These are phyloP conservation scores for Dothistroma pini DNA, from an alignment of 2,329 filamentous ascomycete genomes.

Conservation along the genomic window DNA sequence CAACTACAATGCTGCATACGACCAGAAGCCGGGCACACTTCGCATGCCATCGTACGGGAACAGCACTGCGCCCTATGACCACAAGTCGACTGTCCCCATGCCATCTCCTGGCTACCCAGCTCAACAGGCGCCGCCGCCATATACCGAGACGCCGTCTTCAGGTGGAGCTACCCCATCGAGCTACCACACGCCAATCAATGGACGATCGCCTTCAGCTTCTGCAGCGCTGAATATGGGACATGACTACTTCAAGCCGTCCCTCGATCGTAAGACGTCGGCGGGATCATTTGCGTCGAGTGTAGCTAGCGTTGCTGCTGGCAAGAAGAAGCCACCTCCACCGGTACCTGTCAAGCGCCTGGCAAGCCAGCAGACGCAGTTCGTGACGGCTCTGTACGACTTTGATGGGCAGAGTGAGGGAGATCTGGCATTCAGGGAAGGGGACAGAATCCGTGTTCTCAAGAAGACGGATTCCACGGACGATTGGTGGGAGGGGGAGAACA, in stretches of 20 bases:
- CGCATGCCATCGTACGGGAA: slow-evolving; percentile 21
- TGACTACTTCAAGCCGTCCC: slow-evolving; percentile 30
- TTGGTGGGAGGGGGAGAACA: slow-evolving; percentile 81
- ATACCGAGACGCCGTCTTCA: slow-evolving; percentile 24
- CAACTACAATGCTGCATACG: slow-evolving; percentile 13
- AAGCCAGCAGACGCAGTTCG: slow-evolving; percentile 39
- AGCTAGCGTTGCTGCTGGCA: slow-evolving; percentile 42
- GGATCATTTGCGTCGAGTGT: slow-evolving; percentile 34
- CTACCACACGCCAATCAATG: slow-evolving; percentile 31
- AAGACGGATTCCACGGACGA: slow-evolving; percentile 77
- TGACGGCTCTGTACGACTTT: slow-evolving; percentile 71
- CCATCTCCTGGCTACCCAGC: slow-evolving; percentile 9
- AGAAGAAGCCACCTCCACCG: slow-evolving; percentile 75
- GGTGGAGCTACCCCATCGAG: slow-evolving; percentile 33
- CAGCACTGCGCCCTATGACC: slow-evolving; percentile 22
- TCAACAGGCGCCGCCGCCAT: slow-evolving; percentile 19
- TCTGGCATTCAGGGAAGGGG: slow-evolving; percentile 70
- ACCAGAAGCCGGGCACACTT: slow-evolving; percentile 5
- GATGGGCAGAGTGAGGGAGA: slow-evolving; percentile 66
- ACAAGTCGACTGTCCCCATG: slow-evolving; percentile 19
- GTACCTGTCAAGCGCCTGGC: slow-evolving; percentile 60
- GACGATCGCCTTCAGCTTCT: slow-evolving; percentile 20
- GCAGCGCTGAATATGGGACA: slow-evolving; percentile 20
- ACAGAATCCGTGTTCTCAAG: slow-evolving; percentile 71
- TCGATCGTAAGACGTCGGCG: slow-evolving; percentile 21